Base-by-base conservation (phyloP, 2,329 filamentous ascomycete species). In the Curvularia hawaiiensis region DNA sequence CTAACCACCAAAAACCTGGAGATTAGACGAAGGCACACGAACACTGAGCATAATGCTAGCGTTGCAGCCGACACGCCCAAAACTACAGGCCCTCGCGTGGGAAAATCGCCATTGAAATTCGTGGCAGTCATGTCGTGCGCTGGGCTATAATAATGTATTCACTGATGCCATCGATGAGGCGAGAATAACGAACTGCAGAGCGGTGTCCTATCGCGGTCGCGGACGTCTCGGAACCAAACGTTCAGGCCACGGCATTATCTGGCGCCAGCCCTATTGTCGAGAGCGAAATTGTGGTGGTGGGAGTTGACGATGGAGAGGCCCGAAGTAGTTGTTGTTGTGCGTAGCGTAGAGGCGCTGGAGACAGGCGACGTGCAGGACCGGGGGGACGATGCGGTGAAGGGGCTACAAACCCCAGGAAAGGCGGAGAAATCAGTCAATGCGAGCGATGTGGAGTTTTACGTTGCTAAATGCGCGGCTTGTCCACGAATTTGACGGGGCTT, bases 1-100 rank as follows among this genome's bases (percentile, higher is more conserved):
- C 85, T 86, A 54, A 97, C 88, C 49, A 97, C 88, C 46, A 84
- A 85, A 49, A 85, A 82, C 28, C 92, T 85, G 59, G 90, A 92
- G 41, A 91, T 78, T 64, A 96, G 81, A 53, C 93, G 87, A 35
- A 90, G 83, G 41, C 82, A 81, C 65, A 97, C 90, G 72, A 96
- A 94, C 53, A 90, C 70, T 39, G 89, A 89, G 50, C 90, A 87
- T 51, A 93, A 75, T 22, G 83, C 83, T 60, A 93, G 83, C 50
- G 89, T 90, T 20, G 83, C 79, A 7, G 85, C 84, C n/a, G 88
- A 89, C 61, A 92, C 89, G 65, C 85, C 84, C 68, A 92, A 85
- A 51, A 91, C 88, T 12, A 65, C 65, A 6, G 74, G 73, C 18
- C 69, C 71, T 53, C 75, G 64, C 8, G 68, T 67, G 9, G 63